A percentile compares a stretch with the other conserved stretches of the same genome.
These are phyloP conservation scores for Neofusicoccum umdonicola DNA, from an alignment of 2,329 filamentous ascomycete species.

Conservation along the genomic window DNA sequence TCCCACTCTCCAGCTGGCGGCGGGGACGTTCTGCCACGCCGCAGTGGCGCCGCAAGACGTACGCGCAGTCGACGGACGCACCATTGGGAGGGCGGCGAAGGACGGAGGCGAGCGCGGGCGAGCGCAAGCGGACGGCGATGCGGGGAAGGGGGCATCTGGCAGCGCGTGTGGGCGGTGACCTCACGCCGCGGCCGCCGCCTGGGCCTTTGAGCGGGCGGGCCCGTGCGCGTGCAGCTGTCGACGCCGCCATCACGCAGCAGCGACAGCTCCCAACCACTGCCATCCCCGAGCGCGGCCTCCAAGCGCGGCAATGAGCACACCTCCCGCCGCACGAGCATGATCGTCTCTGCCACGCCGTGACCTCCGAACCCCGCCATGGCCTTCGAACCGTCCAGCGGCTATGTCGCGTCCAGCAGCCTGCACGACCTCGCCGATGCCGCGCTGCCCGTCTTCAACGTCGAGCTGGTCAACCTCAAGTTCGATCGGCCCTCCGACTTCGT, in stretches of 20 bases:
- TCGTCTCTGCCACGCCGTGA: background rate
- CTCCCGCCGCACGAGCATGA: background rate
- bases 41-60: background rate
- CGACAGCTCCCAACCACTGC: background rate
- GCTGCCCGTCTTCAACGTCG: slow-evolving; percentile 90
- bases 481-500: slow-evolving; percentile 93
- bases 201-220: background rate
- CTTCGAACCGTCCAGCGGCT: slow-evolving; percentile 69
- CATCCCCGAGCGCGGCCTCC: background rate
- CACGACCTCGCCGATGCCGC: slow-evolving; percentile 59
- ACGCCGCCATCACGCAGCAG: background rate
- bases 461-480: slow-evolving; percentile 90
- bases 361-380: slow-evolving; percentile 53
- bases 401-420: slow-evolving; percentile 64
- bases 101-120: no score
- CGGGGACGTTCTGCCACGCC: background rate
- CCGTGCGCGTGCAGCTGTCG: background rate
- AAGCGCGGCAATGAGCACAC: background rate
- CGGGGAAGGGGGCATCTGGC: background rate
- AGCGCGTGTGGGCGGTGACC: background rate
- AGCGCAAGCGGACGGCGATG: no score
- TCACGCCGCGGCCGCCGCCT: background rate
- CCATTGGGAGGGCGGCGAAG: background rate
- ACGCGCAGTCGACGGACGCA: background rate
- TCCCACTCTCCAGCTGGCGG: background rate